Base-by-base conservation (phyloP, 768 basidiomycete species). In the Tylopilus sp. region DNA sequence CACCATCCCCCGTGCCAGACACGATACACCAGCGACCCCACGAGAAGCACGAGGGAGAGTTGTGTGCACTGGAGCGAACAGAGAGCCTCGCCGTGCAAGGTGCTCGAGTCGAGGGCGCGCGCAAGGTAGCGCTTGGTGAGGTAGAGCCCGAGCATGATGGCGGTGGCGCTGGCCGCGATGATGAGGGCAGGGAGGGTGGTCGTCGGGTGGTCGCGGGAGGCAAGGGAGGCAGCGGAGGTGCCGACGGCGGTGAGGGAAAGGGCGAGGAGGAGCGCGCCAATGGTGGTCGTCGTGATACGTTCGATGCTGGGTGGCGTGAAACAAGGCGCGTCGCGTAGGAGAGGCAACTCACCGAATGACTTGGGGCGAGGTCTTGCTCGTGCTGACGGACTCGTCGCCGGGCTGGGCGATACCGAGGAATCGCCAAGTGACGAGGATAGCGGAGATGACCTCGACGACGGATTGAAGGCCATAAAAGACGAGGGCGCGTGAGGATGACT, bases 401-500 rank as follows among this genome's bases (percentile, higher is more conserved):
- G 69, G 68, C 31, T 61, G 67, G 6, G 53, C 59, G 15, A 69
- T 57, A 17, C 65, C 17, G 31, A 53, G 38, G 51, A 31, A 31
- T 6, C 30, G 11, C 30, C 30, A 31, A 9, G 30, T 31, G 30
- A 31, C 8, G 30, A 31, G 30, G 3, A 8, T 4, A 31, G 30
- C 30, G 9, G 30, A 31, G 9, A 31, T 31, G 30, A 31, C 30
- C 9, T 31, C 30, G 30, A 31, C 30, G 30, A 15, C 15, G 33
- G 33, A 35, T 13, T 26, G 25, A 26, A 26, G 25, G 25, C 25
- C 25, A 8, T 72, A 78, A 61, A 78, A 77, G 28, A 79, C 62
- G 36, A 78, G 69, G 7, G 75, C 66, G 67, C 2, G 67, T 2
- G 76, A 78, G 7, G 69, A 67, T 7, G 73, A 71, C 38, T 77